Conservation (phyloP, 306 rosid species). For the Urtica urens region DNA sequence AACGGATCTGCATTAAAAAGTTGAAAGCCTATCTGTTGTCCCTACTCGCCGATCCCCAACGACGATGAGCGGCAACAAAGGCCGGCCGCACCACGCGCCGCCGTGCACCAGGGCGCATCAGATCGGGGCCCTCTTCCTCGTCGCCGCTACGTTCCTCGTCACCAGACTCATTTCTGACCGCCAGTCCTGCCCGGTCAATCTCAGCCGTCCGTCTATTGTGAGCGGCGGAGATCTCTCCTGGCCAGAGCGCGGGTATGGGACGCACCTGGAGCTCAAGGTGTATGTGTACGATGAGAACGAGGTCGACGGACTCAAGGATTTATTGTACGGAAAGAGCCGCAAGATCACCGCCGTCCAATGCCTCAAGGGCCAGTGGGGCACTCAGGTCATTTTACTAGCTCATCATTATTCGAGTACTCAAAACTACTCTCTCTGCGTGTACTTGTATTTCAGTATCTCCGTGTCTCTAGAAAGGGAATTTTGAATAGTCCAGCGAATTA, state of each 20-base stretch:
- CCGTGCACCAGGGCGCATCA: conserved; percentile 74
- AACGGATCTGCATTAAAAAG: too few species aligned
- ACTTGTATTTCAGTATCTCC: not conserved
- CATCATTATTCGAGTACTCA: not conserved
- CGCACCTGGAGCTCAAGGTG: conserved; percentile 54
- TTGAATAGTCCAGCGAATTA: too few species aligned
- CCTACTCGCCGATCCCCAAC: too few species aligned
- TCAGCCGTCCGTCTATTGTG: conserved; percentile 17
- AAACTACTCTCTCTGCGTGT: not conserved
- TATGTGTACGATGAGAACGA: conserved; percentile 66
- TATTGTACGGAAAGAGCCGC: conserved; percentile 66
- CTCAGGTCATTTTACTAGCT: conserved; percentile 47
- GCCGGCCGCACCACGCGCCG: conserved; percentile 34
- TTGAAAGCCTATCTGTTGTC: too few species aligned
- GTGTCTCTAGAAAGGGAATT: not conserved
- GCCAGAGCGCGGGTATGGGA: conserved; percentile 56
- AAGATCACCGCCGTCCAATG: conserved; percentile 46
- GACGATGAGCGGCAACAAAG: conserved; percentile 40
- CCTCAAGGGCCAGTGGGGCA: conserved; percentile 94
- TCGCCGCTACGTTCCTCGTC: conserved; percentile 53
- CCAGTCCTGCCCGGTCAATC: conserved; percentile 11
- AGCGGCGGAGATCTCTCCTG: conserved; percentile 29
- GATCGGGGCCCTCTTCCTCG: conserved; percentile 60
- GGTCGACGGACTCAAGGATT: conserved; percentile 52
- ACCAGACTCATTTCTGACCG: conserved; percentile 35